These are phyloP conservation scores for Suillus alpinus DNA, from an alignment of 768 basidiomycete species.

Conservation along the genomic window DNA sequence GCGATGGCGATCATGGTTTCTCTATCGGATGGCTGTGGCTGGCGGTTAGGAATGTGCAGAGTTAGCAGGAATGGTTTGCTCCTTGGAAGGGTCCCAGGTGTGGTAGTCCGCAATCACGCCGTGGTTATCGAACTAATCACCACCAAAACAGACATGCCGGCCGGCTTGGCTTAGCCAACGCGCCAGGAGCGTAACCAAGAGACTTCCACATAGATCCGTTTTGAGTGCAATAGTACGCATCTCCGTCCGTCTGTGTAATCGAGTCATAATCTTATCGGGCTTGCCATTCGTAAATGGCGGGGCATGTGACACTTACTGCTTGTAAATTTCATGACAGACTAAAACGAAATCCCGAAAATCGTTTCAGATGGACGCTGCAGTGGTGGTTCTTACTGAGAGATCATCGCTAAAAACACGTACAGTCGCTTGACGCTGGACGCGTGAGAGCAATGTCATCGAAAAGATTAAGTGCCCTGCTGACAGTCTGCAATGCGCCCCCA, in stretches of 20 bases:
- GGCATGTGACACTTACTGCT: background rate
- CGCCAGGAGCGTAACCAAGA: background rate
- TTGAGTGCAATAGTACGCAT: background rate
- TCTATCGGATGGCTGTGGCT: background rate
- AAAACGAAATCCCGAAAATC: background rate
- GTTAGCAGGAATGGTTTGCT: too few species aligned
- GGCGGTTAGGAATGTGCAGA: too few species aligned
- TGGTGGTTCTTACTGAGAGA: background rate
- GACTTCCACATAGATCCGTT: too few species aligned
- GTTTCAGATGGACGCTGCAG: background rate
- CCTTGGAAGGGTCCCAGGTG: background rate
- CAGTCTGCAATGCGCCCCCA: background rate
- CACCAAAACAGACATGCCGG: background rate
- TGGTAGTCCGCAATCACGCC: background rate
- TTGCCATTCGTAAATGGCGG: background rate
- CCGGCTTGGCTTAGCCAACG: background rate
- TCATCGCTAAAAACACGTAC: too few species aligned
- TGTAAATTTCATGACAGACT: background rate
- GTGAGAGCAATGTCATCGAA: background rate
- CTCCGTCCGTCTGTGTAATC: background rate
- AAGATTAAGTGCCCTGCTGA: background rate
- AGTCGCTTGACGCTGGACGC: background rate
- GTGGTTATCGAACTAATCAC: background rate
- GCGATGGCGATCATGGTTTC: background rate
- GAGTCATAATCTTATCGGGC: background rate